These are phyloP conservation scores for Paraphoma sp. DNA, from an alignment of 2,329 filamentous ascomycete species.

Conservation along the genomic window DNA sequence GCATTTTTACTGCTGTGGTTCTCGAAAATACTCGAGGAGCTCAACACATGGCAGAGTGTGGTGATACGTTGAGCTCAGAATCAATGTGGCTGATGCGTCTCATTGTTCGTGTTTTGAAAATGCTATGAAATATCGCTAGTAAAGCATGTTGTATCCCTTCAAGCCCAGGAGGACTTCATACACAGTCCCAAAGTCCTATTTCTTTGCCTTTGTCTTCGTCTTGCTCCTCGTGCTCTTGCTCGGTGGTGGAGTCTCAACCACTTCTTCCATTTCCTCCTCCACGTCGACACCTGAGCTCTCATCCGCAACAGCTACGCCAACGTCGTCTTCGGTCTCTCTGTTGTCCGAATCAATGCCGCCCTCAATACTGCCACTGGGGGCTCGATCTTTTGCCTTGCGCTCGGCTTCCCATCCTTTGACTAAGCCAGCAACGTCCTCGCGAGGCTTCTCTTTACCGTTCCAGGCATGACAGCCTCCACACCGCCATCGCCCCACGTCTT, in stretches of 20 bases:
- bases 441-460: constrained; percentile 83
- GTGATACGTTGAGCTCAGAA: too few relatives aligned
- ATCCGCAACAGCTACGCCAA: constrained; percentile 17
- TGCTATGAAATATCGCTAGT: not conserved
- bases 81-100: too few relatives aligned
- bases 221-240: constrained; percentile 52
- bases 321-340: constrained; percentile 33
- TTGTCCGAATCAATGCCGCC: constrained; percentile 26
- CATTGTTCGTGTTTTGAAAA: not conserved
- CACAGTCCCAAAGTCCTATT: constrained; percentile 12
- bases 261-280: constrained; percentile 26
- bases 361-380: constrained; percentile 11
- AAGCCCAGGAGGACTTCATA: too few relatives aligned
- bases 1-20: too few relatives aligned
- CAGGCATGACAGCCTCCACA: constrained; percentile 82
- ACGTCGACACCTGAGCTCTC: constrained; percentile 14
- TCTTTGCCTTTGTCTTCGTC: constrained; percentile 50
- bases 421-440: constrained; percentile 64
- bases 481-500: constrained; percentile 85
- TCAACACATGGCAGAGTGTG: too few relatives aligned
- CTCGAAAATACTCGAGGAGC: too few relatives aligned
- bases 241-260: constrained; percentile 34
- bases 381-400: constrained; percentile 52
- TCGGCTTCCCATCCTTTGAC: constrained; percentile 55
- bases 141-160: not conserved